Base-by-base conservation (phyloP, 345 rosid species). In the Cardamine resedifolia region DNA sequence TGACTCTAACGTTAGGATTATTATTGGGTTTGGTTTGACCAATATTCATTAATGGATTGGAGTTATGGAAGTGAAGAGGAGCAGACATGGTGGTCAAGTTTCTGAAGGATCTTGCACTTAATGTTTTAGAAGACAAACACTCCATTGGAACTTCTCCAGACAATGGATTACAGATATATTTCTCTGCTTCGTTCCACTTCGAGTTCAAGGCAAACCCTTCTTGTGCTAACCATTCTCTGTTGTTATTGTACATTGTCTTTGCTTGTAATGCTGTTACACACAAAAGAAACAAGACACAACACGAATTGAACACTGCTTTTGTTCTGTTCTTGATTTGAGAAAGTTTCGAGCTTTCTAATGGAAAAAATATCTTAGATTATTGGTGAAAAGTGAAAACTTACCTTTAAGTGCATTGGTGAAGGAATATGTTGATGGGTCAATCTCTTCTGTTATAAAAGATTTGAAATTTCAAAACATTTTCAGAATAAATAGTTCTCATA, bases 141-240 rank as follows among this genome's bases (percentile, higher is more conserved):
- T 92, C 99, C 96, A 83, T 79, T n/a, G 99, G 99, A 26, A 92
- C 89, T 75, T 90, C 85, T 65, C 99, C 98, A n/a, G 99, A 96
- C n/a, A 84, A 83, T 31, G 99, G 99, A 60, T 96, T 96, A 72
- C 95, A 82, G 11, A 96, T 96, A 74, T 96, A 96, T 38, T 85
- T 92, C 86, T 96, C 98, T 18, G 99, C 99, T 74, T 96, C 98
- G 61, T 81, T 88, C 99, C 99, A 96, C 68, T 96, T 92, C 0
- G 99, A 90, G 58, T 96, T 84, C 62, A 96, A 79, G 19, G 91
- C 85, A 79, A 90, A 87, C 47, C 96, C 97, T 33, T 90, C 92
- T 20, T 94, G 92, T 31, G 89, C 84, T 47, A 57, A 75, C 74
- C 94, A 86, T 20, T 91, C 98, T 86, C 86, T 81, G 10, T 75